Base-by-base conservation (phyloP, 257 asterid species). In the Solanum raphanifolium region DNA sequence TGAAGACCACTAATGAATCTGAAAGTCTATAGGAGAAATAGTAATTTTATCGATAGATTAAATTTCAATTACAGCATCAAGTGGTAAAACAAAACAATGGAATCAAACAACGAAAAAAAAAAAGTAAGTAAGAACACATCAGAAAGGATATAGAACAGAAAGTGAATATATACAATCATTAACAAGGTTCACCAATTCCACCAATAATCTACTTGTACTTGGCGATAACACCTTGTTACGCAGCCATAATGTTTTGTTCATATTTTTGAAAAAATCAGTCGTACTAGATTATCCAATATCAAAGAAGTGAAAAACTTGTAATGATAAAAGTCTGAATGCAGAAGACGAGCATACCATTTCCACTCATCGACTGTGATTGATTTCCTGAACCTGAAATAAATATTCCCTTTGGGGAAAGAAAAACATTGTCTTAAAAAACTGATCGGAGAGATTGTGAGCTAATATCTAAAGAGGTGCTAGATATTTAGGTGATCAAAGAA, bases 321-420 rank as follows among this genome's bases (percentile, higher is more conserved):
- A 83, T 20, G 71, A 15, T 84, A 88, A 41, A 88, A 76, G 73
- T 89, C 89, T 84, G 87, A 83, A 83, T 81, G 83, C 76, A 21
- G 75, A 88, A 91, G 85, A 90, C 72, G 72, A 86, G 81, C 91
- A 34, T 94, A 96, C 99, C 98, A 89, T 95, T 97, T 90, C 98
- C 99, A 78, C 96, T 92, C 93, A 90, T 88, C 43, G 98, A 91
- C 89, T 97, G 98, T 21, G 99, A 84, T 90, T 97, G 99, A 83
- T 97, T 98, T 76, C 98, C 98, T 10, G 98, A 95, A 91, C 98
- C 94, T 87, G 99, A 95, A 92, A 95, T 94, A 89, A 95, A 95
- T 90, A 95, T 90, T 87, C 98, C 99, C 98, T 97, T 89, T 91
- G 89, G 32, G 85, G 3, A 88, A 89, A 86, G 87, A 73, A 89